Percentiles rank a stretch among this genome's conserved stretches.
These are phyloP conservation scores for Firmiana major DNA, from an alignment of 345 rosid genomes.

Conservation along the genomic window DNA sequence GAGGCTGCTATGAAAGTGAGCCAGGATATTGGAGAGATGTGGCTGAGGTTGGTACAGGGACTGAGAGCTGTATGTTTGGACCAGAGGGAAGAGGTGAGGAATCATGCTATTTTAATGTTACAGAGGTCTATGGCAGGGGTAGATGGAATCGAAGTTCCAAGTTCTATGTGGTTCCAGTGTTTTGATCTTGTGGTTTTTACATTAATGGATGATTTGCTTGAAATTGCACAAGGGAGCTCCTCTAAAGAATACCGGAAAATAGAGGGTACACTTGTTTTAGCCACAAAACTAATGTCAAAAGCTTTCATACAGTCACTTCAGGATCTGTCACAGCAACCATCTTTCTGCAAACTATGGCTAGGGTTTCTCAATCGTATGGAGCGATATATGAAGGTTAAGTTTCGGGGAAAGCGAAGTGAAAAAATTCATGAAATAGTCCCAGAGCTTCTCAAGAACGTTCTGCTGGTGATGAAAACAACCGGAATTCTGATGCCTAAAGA, in stretches of 20 bases:
- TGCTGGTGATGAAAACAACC: constrained; percentile 63
- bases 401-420: constrained; percentile 56
- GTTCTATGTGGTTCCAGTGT: constrained; percentile 59
- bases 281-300: constrained; percentile 57
- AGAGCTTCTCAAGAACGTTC: constrained; percentile 64
- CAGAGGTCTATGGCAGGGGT: constrained; percentile 47
- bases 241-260: constrained; percentile 46
- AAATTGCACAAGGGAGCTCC: constrained; percentile 35
- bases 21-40: constrained; percentile 72
- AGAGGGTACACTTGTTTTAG: constrained; percentile 60
- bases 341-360: constrained; percentile 66
- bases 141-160: constrained; percentile 47
- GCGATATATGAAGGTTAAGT: constrained; percentile 49
- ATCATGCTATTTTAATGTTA: constrained; percentile 55
- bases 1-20: constrained; percentile 47
- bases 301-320: constrained; percentile 54
- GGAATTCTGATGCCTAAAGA: constrained; percentile 52
- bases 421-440: constrained; percentile 56
- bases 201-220: constrained; percentile 51
- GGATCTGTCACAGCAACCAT: constrained; percentile 52
- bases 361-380: constrained; percentile 62
- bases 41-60: constrained; percentile 64
- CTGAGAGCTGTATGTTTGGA: constrained; percentile 55
- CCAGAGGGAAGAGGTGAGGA: constrained; percentile 65
- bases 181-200: constrained; percentile 56